A percentile compares a stretch with the other conserved stretches of the same genome.
Conservation (phyloP, 2,329 filamentous ascomycete genomes). For the Daldinia sp. region DNA sequence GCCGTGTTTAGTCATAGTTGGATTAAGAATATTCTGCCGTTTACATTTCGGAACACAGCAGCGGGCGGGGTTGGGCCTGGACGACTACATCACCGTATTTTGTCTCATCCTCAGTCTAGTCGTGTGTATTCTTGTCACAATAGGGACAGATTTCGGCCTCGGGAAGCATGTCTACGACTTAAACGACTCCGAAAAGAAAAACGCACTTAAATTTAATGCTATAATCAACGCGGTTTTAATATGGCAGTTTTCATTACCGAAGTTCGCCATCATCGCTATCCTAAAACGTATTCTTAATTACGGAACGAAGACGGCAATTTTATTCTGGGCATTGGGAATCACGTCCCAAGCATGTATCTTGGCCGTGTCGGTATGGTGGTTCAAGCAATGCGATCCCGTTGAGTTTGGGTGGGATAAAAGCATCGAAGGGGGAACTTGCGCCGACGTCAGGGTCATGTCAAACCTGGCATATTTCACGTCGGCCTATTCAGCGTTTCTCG, state of each 20-base stretch:
- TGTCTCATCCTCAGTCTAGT: conserved; percentile 44
- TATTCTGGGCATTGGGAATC: conserved; percentile 46
- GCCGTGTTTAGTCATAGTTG: conserved; percentile 39
- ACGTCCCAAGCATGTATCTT: conserved; percentile 46
- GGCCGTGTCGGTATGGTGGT: conserved; percentile 45
- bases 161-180: conserved; percentile 40
- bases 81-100: conserved; percentile 46
- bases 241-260: conserved; percentile 49
- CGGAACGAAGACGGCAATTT: conserved; percentile 41
- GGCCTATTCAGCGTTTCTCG: conserved; percentile 45
- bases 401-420: conserved; percentile 43
- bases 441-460: conserved; percentile 35
- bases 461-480: conserved; percentile 44
- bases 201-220: conserved; percentile 45
- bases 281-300: conserved; percentile 47
- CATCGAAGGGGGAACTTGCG: conserved; percentile 41
- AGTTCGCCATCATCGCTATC: conserved; percentile 47
- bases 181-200: conserved; percentile 19
- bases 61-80: conserved; percentile 41
- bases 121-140: conserved; percentile 44
- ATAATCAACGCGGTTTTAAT: conserved; percentile 46
- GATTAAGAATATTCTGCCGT: conserved; percentile 42
- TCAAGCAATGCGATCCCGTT: conserved; percentile 43
- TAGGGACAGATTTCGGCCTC: conserved; percentile 41
- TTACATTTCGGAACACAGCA: conserved; percentile 27